Percentiles rank a stretch among this genome's conserved stretches.
These are phyloP conservation scores for Myriangium duriaei DNA, from an alignment of 2,329 filamentous ascomycete genomes.

Conservation along the genomic window DNA sequence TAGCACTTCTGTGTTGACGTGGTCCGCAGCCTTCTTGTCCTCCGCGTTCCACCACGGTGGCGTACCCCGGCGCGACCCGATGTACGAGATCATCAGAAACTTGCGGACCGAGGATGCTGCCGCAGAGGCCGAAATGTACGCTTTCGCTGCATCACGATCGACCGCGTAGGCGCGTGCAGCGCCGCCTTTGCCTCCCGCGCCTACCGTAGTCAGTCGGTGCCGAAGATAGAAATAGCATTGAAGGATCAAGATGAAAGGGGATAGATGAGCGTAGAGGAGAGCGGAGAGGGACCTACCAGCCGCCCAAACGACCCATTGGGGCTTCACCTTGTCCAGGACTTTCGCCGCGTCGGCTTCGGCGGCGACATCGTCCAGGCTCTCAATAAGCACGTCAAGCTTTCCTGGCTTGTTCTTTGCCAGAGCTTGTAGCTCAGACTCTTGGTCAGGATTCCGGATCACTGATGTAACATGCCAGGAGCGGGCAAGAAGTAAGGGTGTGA, in stretches of 20 bases:
- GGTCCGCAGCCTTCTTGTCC: slow-evolving; percentile 33
- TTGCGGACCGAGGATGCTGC: slow-evolving; percentile 33
- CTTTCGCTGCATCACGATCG: slow-evolving; percentile 42
- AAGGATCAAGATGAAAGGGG: no score
- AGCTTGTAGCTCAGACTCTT: slow-evolving; percentile 50
- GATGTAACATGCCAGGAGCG: slow-evolving; percentile 67
- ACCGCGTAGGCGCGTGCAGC: slow-evolving; percentile 38
- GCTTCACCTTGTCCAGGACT: slow-evolving; percentile 48
- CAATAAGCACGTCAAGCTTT: slow-evolving; percentile 55
- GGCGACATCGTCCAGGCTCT: slow-evolving; percentile 59
- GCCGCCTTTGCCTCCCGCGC: slow-evolving; percentile 44
- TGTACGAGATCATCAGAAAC: slow-evolving; percentile 43
- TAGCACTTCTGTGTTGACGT: slow-evolving; percentile 37
- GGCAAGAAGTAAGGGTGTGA: slow-evolving; percentile 64
- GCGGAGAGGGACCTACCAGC: slow-evolving; percentile 38
- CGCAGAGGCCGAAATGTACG: slow-evolving; percentile 39
- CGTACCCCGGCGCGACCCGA: slow-evolving; percentile 36
- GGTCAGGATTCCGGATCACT: slow-evolving; percentile 60
- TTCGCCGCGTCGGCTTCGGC: slow-evolving; percentile 47
- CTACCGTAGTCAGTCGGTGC: no score
- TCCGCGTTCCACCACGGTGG: slow-evolving; percentile 40
- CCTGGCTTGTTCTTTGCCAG: slow-evolving; percentile 48
- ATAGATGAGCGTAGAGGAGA: neutral
- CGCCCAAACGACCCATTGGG: slow-evolving; percentile 57
- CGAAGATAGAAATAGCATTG: no score